Base-by-base conservation (phyloP, 129 eudicot genomes). In the Centaurea solstitialis region DNA sequence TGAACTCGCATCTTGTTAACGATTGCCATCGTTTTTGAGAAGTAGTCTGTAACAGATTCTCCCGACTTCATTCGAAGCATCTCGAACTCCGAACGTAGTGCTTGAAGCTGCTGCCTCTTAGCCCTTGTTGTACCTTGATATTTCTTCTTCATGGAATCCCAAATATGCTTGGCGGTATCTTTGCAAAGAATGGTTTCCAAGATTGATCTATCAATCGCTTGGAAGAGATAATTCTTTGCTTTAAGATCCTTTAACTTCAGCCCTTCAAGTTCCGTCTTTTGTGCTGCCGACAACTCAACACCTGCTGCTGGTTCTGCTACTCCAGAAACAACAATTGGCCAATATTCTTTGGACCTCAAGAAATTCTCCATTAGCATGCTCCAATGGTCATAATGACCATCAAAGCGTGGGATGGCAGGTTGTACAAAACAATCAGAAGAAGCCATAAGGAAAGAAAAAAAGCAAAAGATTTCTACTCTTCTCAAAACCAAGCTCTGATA, bases 261-360 rank as follows among this genome's bases (percentile, higher is more conserved):
- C 1, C 7, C 74, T 26, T 24, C 47, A 7, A 11, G 5, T 17
- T 15, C 47, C 9, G 11, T 70, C 43, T 5, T 10, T 33, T 70
- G 50, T 24, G 37, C 47, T 3, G 8, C 47, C 6, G 74, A 7
- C 8, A 70, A 7, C 37, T 70, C 43, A 24, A 0, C 41, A 9
- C 39, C 74, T 4, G 37, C 37, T 70, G 39, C 30, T 26, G 30
- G 41, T 22, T 17, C 50, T 15, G 43, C 12, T 15, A 33, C 4
- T 24, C 74, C 13, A 70, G 74, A 24, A 17, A 21, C 74, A 26
- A 33, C 24, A 9, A 70, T 17, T n/a, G 35, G 41, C 47, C 74
- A 70, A 28, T 70, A 70, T 33, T 70, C 74, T 7, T 65, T 65
- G 33, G 70, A 65, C 70, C 70, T 65, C 30, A 65, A 65, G 30